Percentiles rank a stretch among this genome's conserved stretches.
Conservation (phyloP, 2,329 filamentous ascomycete genomes). For the Colletotrichum karsti region DNA sequence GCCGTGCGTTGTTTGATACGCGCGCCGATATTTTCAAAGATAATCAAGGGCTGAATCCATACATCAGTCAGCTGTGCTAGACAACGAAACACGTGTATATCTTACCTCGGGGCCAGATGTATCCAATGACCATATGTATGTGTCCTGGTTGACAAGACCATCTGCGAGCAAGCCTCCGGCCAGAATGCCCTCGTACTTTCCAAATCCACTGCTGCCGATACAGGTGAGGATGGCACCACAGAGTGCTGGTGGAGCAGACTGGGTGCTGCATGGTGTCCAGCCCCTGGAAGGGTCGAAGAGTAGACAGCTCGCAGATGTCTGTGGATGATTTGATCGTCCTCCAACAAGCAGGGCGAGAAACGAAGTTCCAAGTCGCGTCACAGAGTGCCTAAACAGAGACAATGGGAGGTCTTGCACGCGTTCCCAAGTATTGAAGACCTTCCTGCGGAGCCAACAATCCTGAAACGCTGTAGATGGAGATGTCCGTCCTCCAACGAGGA, state of each 20-base stretch:
- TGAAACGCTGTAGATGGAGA: slow-evolving; percentile 75
- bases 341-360: slow-evolving; percentile 67
- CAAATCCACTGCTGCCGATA: slow-evolving; percentile 32
- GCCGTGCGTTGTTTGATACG: background rate
- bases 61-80: background rate
- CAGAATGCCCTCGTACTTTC: slow-evolving; percentile 66
- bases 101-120: slow-evolving; percentile 47
- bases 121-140: slow-evolving; percentile 71
- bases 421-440: slow-evolving; percentile 65
- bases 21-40: background rate
- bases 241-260: slow-evolving; percentile 42
- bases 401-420: slow-evolving; percentile 70
- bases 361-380: slow-evolving; percentile 59
- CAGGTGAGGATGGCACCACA: slow-evolving; percentile 55
- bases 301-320: slow-evolving; percentile 60
- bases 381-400: slow-evolving; percentile 80
- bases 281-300: slow-evolving; percentile 58
- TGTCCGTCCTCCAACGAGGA: slow-evolving; percentile 81
- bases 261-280: slow-evolving; percentile 54
- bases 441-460: slow-evolving; percentile 80
- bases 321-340: slow-evolving; percentile 62
- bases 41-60: slow-evolving; percentile 3
- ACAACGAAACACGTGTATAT: background rate
- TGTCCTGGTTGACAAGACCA: slow-evolving; percentile 68
- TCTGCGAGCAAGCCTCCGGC: slow-evolving; percentile 75